These are phyloP conservation scores for Plantago elongata DNA, from an alignment of 257 asterid species.

Conservation along the genomic window DNA sequence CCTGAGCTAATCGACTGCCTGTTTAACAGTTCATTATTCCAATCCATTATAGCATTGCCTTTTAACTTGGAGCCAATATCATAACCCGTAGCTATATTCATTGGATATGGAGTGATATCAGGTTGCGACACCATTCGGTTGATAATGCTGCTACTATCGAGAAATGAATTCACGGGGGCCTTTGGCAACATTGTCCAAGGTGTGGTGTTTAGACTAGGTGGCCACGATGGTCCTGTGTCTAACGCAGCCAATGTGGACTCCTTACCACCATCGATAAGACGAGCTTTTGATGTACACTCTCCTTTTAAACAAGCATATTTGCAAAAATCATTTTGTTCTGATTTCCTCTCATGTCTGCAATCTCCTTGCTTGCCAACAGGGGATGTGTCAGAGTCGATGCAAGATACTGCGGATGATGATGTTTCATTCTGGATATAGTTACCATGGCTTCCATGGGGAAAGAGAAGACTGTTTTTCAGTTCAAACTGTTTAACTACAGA, in stretches of 20 bases:
- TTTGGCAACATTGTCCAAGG: conserved; percentile 30
- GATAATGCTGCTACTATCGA: conserved; percentile 6
- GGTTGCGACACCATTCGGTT: too few species aligned
- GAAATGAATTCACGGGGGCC: conserved; percentile 23
- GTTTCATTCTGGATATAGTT: neutral
- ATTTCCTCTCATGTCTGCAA: too few species aligned
- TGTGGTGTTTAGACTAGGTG: conserved; percentile 21
- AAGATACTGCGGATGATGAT: conserved; percentile 16
- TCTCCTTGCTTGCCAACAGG: too few species aligned
- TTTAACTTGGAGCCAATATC: conserved; percentile 13
- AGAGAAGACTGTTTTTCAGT: conserved; percentile 10
- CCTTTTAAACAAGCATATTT: conserved; percentile 6
- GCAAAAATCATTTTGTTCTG: neutral
- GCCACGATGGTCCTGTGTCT: conserved; percentile 29
- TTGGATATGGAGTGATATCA: conserved; percentile 22
- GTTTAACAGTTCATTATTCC: conserved; percentile 12
- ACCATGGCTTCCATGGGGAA: conserved; percentile 8
- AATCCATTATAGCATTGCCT: neutral
- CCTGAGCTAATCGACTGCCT: conserved; percentile 36
- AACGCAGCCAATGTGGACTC: conserved; percentile 35
- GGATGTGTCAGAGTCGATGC: too few species aligned
- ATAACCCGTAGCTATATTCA: conserved; percentile 23
- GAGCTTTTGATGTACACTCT: conserved; percentile 11
- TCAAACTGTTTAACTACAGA: conserved; percentile 27
- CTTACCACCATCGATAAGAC: neutral